Conservation (phyloP, 2,329 filamentous ascomycete genomes). For the Orbilia oligospora region DNA sequence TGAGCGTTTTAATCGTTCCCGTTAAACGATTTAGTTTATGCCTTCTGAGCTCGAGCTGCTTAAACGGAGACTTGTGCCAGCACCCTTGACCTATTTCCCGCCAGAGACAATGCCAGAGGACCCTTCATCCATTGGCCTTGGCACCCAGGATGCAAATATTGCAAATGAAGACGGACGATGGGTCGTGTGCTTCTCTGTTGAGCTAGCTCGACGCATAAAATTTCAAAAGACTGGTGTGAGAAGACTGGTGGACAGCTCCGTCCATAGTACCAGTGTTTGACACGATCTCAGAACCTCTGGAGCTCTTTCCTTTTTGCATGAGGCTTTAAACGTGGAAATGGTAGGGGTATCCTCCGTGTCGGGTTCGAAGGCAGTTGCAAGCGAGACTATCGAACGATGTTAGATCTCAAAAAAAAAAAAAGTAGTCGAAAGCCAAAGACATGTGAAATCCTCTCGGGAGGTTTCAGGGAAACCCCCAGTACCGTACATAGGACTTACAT, state of each 20-base stretch:
- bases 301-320: constrained; percentile 57
- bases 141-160: constrained; percentile 30
- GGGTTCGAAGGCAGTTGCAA: constrained; percentile 46
- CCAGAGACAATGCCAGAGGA: constrained; percentile 37
- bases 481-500: neutral
- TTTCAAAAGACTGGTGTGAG: constrained; percentile 27
- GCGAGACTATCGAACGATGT: constrained; percentile 30
- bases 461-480: constrained; percentile 46
- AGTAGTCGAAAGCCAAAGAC: constrained; percentile 32
- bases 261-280: constrained; percentile 43
- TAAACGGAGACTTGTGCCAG: constrained; percentile 58
- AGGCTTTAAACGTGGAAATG: constrained; percentile 59
- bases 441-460: constrained; percentile 45
- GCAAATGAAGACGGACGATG: constrained; percentile 25
- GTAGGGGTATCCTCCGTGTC: constrained; percentile 49
- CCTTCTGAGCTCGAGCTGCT: constrained; percentile 49
- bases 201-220: constrained; percentile 43
- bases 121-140: constrained; percentile 33
- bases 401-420: constrained; percentile 28
- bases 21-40: constrained; percentile 21
- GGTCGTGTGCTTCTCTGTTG: constrained; percentile 31
- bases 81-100: constrained; percentile 52
- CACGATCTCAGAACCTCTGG: constrained; percentile 44
- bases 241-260: constrained; percentile 35
- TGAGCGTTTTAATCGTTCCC: constrained; percentile 44